phyloP scores from a whole-genome alignment of 768 basidiomycete species.

The Calocybe indica region DNA sequence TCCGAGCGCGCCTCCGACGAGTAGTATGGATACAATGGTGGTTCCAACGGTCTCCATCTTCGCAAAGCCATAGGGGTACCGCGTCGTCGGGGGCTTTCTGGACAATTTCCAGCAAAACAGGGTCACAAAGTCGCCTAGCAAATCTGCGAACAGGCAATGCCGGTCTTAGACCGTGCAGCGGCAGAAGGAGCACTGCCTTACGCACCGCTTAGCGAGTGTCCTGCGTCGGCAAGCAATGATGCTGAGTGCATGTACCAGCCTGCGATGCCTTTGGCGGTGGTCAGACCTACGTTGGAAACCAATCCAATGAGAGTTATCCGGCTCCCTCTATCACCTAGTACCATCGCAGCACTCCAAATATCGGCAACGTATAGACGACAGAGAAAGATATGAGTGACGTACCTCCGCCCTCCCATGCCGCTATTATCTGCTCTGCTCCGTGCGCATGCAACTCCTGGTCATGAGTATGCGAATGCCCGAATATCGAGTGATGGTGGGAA shows the following conservation, averaged over 20 bases:
- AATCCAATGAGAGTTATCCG: slow-evolving; percentile 84
- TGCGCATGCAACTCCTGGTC: slow-evolving; percentile 51
- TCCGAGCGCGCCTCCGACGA: slow-evolving; percentile 78
- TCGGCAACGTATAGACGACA: background rate
- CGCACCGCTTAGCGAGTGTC: slow-evolving; percentile 83
- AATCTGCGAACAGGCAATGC: slow-evolving; percentile 37
- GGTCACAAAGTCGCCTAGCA: slow-evolving; percentile 88
- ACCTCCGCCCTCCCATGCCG: slow-evolving; percentile 65
- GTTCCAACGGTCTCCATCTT: slow-evolving; percentile 97
- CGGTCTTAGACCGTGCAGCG: background rate
- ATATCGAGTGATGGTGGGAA: slow-evolving; percentile 53
- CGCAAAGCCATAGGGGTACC: slow-evolving; percentile 84
- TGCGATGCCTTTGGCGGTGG: slow-evolving; percentile 77
- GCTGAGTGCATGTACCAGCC: slow-evolving; percentile 91
- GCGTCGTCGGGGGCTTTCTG: slow-evolving; percentile 68
- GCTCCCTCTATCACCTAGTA: slow-evolving; percentile 71
- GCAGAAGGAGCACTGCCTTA: slow-evolving; percentile 9
- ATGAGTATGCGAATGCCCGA: slow-evolving; percentile 63
- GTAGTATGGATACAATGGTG: slow-evolving; percentile 79
- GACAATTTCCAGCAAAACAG: slow-evolving; percentile 86
- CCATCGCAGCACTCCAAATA: background rate
- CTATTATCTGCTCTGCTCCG: slow-evolving; percentile 62
- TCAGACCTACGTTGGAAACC: slow-evolving; percentile 75
- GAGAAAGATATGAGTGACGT: slow-evolving; percentile 14
- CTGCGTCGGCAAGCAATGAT: slow-evolving; percentile 88